Conservation (phyloP, 768 basidiomycete species). For the Leccinum uliginosum region DNA sequence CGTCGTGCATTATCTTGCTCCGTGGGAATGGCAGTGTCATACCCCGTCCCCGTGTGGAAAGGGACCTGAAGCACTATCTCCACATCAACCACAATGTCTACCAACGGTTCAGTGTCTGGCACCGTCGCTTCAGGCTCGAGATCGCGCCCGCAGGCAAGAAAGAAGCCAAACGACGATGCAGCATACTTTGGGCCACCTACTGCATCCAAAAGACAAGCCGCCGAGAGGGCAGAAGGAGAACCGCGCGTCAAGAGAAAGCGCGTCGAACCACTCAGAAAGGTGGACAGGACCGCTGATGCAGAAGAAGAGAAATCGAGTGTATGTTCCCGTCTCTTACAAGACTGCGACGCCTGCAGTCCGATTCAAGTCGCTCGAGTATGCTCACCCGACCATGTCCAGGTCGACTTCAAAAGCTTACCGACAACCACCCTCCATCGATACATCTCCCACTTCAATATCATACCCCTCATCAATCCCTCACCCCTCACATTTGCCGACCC, state of each 20-base stretch:
- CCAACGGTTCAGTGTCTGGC: slow-evolving; percentile 19
- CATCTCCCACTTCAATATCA: slow-evolving; percentile 65
- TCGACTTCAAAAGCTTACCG: slow-evolving; percentile 75
- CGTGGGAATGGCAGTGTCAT: slow-evolving; percentile 20
- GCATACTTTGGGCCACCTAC: slow-evolving; percentile 60
- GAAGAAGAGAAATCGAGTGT: slow-evolving; percentile 32
- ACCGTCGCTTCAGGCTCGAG: slow-evolving; percentile 44
- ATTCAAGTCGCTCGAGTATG: not conserved
- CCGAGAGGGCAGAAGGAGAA: slow-evolving; percentile 69
- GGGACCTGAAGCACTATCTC: not conserved
- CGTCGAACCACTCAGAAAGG: slow-evolving; percentile 41
- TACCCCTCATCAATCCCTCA: slow-evolving; percentile 67
- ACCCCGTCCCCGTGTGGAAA: not conserved
- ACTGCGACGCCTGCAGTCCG: not conserved
- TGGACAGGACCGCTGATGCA: slow-evolving; percentile 35
- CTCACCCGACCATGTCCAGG: slow-evolving; percentile 38
- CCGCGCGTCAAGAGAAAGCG: slow-evolving; percentile 72
- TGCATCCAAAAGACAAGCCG: slow-evolving; percentile 63
- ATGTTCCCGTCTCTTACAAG: slow-evolving; percentile 4
- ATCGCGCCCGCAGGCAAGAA: slow-evolving; percentile 59
- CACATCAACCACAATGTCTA: slow-evolving; percentile 18
- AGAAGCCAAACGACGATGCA: slow-evolving; percentile 64
- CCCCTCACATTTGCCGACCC: slow-evolving; percentile 66
- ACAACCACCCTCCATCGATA: slow-evolving; percentile 63
- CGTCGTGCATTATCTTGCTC: slow-evolving; percentile 2